phyloP scores from a whole-genome alignment of 768 basidiomycete species.

The Suillus discolor region DNA sequence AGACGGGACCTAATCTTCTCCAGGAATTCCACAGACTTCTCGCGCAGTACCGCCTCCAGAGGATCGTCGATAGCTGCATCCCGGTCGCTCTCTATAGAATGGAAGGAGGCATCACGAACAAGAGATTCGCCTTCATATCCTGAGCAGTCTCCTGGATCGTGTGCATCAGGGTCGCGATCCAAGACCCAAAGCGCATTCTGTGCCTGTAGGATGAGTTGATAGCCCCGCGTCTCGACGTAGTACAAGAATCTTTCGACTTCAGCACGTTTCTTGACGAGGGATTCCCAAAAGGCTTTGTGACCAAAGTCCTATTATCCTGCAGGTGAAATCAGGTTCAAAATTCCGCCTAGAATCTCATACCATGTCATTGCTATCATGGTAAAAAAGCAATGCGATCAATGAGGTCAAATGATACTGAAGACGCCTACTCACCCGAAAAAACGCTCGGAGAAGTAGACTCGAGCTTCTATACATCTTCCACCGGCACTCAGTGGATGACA shows the following conservation, averaged over 20 bases:
- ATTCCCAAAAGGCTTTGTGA: constrained; percentile 40
- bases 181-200: constrained; percentile 43
- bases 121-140: constrained; percentile 17
- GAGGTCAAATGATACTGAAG: not conserved
- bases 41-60: constrained; percentile 36
- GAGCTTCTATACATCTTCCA: constrained; percentile 39
- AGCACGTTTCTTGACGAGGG: constrained; percentile 32
- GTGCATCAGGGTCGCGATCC: constrained; percentile 23
- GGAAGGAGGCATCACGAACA: constrained; percentile 11
- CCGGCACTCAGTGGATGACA: constrained; percentile 7
- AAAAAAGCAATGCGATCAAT: not conserved
- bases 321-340: not conserved
- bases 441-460: constrained; percentile 39
- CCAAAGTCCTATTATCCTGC: constrained; percentile 38
- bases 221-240: constrained; percentile 36
- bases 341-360: constrained; percentile 5
- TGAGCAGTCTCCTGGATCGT: constrained; percentile 25
- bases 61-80: constrained; percentile 27
- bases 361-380: constrained; percentile 25
- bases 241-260: constrained; percentile 34
- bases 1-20: constrained; percentile 37
- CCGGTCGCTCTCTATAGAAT: constrained; percentile 12
- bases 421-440: constrained; percentile 40
- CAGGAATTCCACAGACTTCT: constrained; percentile 33
- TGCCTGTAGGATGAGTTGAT: constrained; percentile 34